Percentiles rank a stretch among this genome's conserved stretches.
phyloP scores from a whole-genome alignment of 2,329 filamentous ascomycete genomes.

The Aaosphaeria pasadenensis region DNA sequence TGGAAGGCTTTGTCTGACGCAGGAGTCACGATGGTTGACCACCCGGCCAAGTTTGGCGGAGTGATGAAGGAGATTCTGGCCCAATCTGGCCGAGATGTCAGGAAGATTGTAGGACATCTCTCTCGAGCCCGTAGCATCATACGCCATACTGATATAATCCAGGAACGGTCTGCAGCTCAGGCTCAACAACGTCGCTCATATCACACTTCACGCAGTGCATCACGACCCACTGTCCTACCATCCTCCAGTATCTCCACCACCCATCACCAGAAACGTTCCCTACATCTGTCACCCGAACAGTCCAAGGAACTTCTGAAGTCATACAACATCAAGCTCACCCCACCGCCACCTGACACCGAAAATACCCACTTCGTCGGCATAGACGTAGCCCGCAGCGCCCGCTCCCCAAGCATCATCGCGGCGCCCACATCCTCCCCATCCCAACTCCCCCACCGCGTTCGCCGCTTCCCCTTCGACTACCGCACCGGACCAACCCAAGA shows the following conservation, averaged over 20 bases:
- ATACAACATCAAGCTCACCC: conserved; percentile 47
- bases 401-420: conserved; percentile 62
- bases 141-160: background rate
- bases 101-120: conserved; percentile 32
- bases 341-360: conserved; percentile 27
- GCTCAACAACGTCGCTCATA: conserved; percentile 50
- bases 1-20: conserved; percentile 63
- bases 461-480: conserved; percentile 63
- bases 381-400: conserved; percentile 61
- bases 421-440: conserved; percentile 50
- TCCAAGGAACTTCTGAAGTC: conserved; percentile 56
- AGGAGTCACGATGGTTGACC: conserved; percentile 68
- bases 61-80: conserved; percentile 62
- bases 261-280: conserved; percentile 44
- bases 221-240: background rate
- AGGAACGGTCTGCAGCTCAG: conserved; percentile 35
- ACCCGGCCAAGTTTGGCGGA: conserved; percentile 71
- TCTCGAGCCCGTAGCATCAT: background rate
- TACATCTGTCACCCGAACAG: conserved; percentile 56
- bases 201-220: conserved; percentile 30
- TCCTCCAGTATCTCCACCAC: conserved; percentile 11
- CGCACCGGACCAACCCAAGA: conserved; percentile 38
- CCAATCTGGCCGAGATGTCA: conserved; percentile 39
- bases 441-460: conserved; percentile 42
- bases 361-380: conserved; percentile 57